Percentiles rank a stretch among this genome's conserved stretches.
phyloP scores from a whole-genome alignment of 495 filamentous ascomycete genomes.

The Neurospora sp. region DNA sequence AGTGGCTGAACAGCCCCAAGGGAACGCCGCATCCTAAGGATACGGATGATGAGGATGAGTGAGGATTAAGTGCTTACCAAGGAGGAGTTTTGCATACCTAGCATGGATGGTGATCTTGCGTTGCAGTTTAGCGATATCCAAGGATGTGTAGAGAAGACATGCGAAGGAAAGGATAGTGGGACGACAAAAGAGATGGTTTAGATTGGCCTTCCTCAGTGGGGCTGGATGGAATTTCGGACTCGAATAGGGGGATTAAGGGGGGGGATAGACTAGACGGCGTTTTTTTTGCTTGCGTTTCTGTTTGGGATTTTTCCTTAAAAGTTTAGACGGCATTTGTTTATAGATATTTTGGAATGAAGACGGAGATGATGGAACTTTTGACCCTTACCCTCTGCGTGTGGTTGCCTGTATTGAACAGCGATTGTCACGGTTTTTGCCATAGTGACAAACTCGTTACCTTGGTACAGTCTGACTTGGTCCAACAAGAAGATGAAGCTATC shows the following conservation, averaged over 20 bases:
- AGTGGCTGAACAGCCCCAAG: slow-evolving; percentile 77
- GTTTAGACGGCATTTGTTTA: neutral
- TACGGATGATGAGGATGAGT: slow-evolving; percentile 65
- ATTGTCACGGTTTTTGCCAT: too few species aligned
- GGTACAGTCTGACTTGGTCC: too few species aligned
- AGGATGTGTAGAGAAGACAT: neutral
- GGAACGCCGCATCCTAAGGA: slow-evolving; percentile 69
- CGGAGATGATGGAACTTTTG: neutral
- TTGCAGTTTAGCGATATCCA: neutral
- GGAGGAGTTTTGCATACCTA: neutral
- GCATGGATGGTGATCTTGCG: neutral
- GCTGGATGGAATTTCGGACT: neutral
- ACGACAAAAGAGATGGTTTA: neutral
- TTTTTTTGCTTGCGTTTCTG: neutral
- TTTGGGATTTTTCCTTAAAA: neutral
- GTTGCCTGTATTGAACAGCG: too few species aligned
- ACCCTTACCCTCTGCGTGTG: too few species aligned
- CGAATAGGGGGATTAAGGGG: neutral
- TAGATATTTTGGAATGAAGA: neutral
- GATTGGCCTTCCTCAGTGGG: neutral
- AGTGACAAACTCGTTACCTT: too few species aligned
- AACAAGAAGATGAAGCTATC: too few species aligned
- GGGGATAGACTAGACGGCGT: neutral
- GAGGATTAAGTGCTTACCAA: slow-evolving; percentile 15
- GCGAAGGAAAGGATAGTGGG: neutral